Evolutionary conservation across 2,329 filamentous ascomycete genomes (phyloP).

Genomic region (Alternaria triticimaculans): DNA sequence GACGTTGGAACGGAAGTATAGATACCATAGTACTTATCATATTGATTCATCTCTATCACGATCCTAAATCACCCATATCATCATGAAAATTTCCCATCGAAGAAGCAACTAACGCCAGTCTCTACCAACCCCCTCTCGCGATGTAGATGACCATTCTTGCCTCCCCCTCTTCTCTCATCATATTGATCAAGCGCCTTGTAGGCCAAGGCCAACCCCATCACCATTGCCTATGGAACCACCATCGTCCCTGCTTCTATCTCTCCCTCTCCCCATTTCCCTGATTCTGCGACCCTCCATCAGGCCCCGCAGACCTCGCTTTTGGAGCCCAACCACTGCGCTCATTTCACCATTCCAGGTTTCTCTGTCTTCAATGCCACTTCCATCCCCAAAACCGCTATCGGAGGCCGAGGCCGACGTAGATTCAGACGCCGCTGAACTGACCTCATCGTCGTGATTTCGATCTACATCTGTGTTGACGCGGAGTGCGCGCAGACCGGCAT

Average conservation of each 20-base stretch:
- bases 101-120: slow-evolving; percentile 1
- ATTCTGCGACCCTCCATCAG: slow-evolving; percentile 93
- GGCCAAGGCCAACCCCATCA: slow-evolving; percentile 37
- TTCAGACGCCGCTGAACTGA: slow-evolving; percentile 41
- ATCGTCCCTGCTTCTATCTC: slow-evolving; percentile 41
- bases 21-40: neutral
- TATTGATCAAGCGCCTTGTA: slow-evolving; percentile 26
- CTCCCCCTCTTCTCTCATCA: neutral
- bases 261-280: slow-evolving; percentile 69
- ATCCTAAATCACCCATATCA: neutral
- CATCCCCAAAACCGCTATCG: slow-evolving; percentile 45
- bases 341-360: slow-evolving; percentile 83
- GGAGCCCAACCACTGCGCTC: slow-evolving; percentile 89
- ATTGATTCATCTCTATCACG: neutral
- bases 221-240: slow-evolving; percentile 25
- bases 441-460: slow-evolving; percentile 42
- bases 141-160: slow-evolving; percentile 13
- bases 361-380: slow-evolving; percentile 50
- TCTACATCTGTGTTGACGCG: slow-evolving; percentile 60
- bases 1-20: neutral
- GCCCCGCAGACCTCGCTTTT: slow-evolving; percentile 89
- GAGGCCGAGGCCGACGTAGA: slow-evolving; percentile 39
- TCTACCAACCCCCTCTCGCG: slow-evolving; percentile 14
- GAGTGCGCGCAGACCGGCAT: slow-evolving; percentile 48
- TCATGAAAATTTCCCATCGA: neutral